Base-by-base conservation (phyloP, 2,329 filamentous ascomycete species). In the Fusarium tanahbumbuense region DNA sequence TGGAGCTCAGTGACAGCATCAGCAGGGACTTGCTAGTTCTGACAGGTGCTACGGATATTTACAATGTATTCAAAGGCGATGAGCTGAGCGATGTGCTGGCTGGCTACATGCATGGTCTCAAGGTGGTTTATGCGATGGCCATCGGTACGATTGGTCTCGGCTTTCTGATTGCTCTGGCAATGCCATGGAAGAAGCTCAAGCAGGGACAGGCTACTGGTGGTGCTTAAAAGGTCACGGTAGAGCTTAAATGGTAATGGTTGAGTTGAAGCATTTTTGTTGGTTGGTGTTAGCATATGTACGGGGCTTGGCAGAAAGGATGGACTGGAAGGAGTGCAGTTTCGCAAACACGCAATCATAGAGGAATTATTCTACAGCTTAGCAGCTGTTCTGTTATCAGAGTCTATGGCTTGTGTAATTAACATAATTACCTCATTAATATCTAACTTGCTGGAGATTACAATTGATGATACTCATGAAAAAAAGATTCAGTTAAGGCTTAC, bases 81-180 rank as follows among this genome's bases (percentile, higher is more conserved):
- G 53, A 56, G 42, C 53, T 56, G 7, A 23, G 23, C 23, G 53
- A 56, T n/a, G 53, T 56, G 12, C 30, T 56, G 23, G 42, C 42
- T 48, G 53, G 53, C 13, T 56, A 56, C 23, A 56, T 56, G 53
- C 53, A 56, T n/a, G 53, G 53, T 23, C 53, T 56, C 23, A 56
- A 48, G 30, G 53, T 56, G 3, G 53, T 56, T 23, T 56, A 56
- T 40, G 53, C 53, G 3, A 56, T 56, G 53, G 53, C 53, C 23
- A 48, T 48, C 23, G 53, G 18, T 30, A 56, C 53, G 5, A 56
- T 56, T 40, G 53, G 53, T 5, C 18, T 56, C n/a, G 53, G 53
- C 30, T 56, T 56, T 30, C n/a, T 56, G 9, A 56, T 56, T 40
- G 53, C 53, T 23, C 42, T 56, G 23, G 53, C 53, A 23, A 56